Percentiles rank a stretch among this genome's conserved stretches.
Conservation (phyloP, 129 eudicot genomes). For the Silybum marianum region DNA sequence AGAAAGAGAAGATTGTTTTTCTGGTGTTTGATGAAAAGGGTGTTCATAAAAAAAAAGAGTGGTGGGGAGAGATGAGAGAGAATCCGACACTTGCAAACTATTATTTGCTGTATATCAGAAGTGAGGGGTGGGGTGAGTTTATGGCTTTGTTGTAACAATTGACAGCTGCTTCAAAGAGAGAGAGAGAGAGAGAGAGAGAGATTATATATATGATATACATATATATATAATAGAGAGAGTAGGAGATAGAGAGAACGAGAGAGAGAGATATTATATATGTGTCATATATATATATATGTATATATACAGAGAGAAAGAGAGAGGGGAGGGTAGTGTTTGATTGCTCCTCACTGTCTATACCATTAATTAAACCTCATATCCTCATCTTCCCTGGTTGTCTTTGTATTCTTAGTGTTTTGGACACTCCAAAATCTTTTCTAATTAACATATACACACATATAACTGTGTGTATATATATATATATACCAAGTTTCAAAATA, state of each 20-base stretch:
- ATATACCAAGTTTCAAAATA: not conserved
- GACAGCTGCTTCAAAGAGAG: constrained; percentile 64
- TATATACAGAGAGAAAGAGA: not conserved
- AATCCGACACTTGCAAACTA: constrained; percentile 92
- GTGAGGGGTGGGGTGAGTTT: constrained; percentile 44
- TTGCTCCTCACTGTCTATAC: not conserved
- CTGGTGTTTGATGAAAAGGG: constrained; percentile 28
- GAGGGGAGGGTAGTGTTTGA: not conserved
- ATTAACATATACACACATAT: not conserved
- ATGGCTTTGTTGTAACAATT: constrained; percentile 56
- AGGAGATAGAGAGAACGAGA: not conserved
- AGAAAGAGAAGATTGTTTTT: constrained; percentile 4
- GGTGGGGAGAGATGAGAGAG: constrained; percentile 33
- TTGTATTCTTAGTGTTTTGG: constrained; percentile 10
- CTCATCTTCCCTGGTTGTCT: constrained; percentile 11
- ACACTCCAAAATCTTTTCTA: not conserved
- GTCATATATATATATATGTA: not conserved
- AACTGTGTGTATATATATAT: not conserved
- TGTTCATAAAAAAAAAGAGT: constrained; percentile 28
- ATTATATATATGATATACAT: not conserved
- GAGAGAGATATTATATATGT: not conserved
- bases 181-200: constrained; percentile 16
- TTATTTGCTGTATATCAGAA: constrained; percentile 73
- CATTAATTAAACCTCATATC: not conserved
- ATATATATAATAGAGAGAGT: not conserved